These are phyloP conservation scores for Fusarium duplospermum DNA, from an alignment of 2,329 filamentous ascomycete genomes.

Conservation along the genomic window DNA sequence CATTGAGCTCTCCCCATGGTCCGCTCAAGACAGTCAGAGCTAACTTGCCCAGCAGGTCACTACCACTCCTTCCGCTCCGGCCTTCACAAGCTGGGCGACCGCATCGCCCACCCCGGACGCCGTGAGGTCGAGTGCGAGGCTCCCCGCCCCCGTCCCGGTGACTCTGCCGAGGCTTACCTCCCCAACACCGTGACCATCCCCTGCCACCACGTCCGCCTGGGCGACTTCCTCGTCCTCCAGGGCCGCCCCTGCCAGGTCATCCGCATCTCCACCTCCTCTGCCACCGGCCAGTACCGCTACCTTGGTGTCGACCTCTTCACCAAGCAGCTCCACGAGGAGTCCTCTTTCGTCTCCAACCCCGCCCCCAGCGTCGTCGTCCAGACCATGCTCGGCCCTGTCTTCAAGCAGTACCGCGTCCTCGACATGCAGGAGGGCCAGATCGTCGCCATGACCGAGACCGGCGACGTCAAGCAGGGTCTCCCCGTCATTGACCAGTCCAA, in stretches of 20 bases:
- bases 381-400: slow-evolving; percentile 99
- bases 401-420: slow-evolving; percentile 99
- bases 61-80: slow-evolving; percentile 70
- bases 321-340: slow-evolving; percentile 99
- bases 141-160: slow-evolving; percentile 44
- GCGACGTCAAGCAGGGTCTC: slow-evolving; percentile 96
- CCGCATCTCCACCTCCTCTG: slow-evolving; percentile 96
- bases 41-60: slow-evolving; percentile 58
- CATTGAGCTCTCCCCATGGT: background rate
- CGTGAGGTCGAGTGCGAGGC: slow-evolving; percentile 60
- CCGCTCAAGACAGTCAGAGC: slow-evolving; percentile 17
- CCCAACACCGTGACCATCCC: slow-evolving; percentile 97
- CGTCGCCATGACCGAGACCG: slow-evolving; percentile 98
- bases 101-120: slow-evolving; percentile 60
- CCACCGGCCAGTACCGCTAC: slow-evolving; percentile 99
- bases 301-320: slow-evolving; percentile 99
- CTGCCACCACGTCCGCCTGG: slow-evolving; percentile 99
- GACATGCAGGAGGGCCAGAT: slow-evolving; percentile 90
- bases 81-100: slow-evolving; percentile 68
- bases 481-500: slow-evolving; percentile 95
- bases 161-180: slow-evolving; percentile 51
- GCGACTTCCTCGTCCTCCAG: slow-evolving; percentile 98
- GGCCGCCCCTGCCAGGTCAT: slow-evolving; percentile 99
- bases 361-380: slow-evolving; percentile 96
- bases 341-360: slow-evolving; percentile 96